These are phyloP conservation scores for Ceratocystis ficicola DNA, from an alignment of 2,329 filamentous ascomycete genomes.

Conservation along the genomic window DNA sequence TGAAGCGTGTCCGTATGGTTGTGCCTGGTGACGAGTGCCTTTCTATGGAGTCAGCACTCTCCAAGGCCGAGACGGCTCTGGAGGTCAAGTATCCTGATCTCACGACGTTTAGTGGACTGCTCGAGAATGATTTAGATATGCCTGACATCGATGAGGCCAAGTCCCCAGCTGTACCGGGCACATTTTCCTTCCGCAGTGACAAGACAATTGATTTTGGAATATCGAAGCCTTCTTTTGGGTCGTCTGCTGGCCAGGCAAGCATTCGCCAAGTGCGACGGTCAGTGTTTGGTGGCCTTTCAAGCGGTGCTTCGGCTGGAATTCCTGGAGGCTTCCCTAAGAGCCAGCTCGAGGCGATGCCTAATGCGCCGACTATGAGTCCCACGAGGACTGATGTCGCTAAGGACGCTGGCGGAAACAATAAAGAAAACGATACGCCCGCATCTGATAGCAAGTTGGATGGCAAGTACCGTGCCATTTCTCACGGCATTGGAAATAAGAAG, in stretches of 20 bases:
- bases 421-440: slow-evolving; percentile 42
- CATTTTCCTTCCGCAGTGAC: slow-evolving; percentile 54
- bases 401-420: slow-evolving; percentile 30
- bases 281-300: slow-evolving; percentile 28
- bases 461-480: slow-evolving; percentile 39
- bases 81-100: slow-evolving; percentile 44
- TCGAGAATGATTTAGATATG: slow-evolving; percentile 19
- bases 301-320: slow-evolving; percentile 29
- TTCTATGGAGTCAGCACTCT: slow-evolving; percentile 28
- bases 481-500: slow-evolving; percentile 56
- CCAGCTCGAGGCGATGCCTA: slow-evolving; percentile 24
- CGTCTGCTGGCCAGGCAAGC: slow-evolving; percentile 46
- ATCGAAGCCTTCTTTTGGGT: slow-evolving; percentile 43
- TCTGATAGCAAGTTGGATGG: slow-evolving; percentile 25
- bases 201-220: slow-evolving; percentile 48
- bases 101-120: slow-evolving; percentile 32
- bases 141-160: slow-evolving; percentile 24
- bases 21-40: slow-evolving; percentile 28
- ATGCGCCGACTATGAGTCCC: slow-evolving; percentile 19
- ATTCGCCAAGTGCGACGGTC: slow-evolving; percentile 48
- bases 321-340: slow-evolving; percentile 43
- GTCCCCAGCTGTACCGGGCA: slow-evolving; percentile 39
- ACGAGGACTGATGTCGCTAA: slow-evolving; percentile 28
- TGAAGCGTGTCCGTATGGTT: slow-evolving; percentile 22
- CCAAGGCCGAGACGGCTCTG: slow-evolving; percentile 16